These are phyloP conservation scores for Metarhizium humberi DNA, from an alignment of 2,329 filamentous ascomycete species.

Conservation along the genomic window DNA sequence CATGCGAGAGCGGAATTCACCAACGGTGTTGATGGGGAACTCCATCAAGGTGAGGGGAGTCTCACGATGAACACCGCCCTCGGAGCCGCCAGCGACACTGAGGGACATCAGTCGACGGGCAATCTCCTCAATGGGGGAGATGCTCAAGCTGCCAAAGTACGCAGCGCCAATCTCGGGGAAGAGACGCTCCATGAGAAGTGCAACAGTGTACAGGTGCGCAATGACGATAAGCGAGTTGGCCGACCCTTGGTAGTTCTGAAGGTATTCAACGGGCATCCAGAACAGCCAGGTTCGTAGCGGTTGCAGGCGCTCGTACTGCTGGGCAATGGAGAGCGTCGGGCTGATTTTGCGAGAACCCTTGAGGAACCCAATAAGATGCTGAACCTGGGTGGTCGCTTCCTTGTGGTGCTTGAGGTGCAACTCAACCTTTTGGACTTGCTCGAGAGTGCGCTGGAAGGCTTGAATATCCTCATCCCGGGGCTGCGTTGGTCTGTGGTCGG, in stretches of 20 bases:
- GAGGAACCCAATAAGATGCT: constrained; percentile 63
- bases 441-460: constrained; percentile 56
- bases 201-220: constrained; percentile 84
- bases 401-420: constrained; percentile 57
- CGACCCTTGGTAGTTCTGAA: constrained; percentile 68
- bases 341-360: constrained; percentile 63
- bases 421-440: constrained; percentile 60
- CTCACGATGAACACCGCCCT: constrained; percentile 40
- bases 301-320: constrained; percentile 85
- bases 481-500: constrained; percentile 51
- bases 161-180: constrained; percentile 87
- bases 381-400: constrained; percentile 59
- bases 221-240: constrained; percentile 73
- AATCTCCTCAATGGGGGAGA: constrained; percentile 80
- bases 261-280: constrained; percentile 81
- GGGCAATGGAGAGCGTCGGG: constrained; percentile 60
- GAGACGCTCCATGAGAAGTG: constrained; percentile 77
- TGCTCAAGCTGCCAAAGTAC: constrained; percentile 74
- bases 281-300: constrained; percentile 88
- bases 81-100: constrained; percentile 48
- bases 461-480: constrained; percentile 62
- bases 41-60: constrained; percentile 61
- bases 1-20: constrained; percentile 60
- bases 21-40: constrained; percentile 59
- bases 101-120: constrained; percentile 63